A percentile compares a stretch with the other conserved stretches of the same genome.
Conservation (phyloP, 805 yeast genomes). For the Saturnispora hagleri region DNA sequence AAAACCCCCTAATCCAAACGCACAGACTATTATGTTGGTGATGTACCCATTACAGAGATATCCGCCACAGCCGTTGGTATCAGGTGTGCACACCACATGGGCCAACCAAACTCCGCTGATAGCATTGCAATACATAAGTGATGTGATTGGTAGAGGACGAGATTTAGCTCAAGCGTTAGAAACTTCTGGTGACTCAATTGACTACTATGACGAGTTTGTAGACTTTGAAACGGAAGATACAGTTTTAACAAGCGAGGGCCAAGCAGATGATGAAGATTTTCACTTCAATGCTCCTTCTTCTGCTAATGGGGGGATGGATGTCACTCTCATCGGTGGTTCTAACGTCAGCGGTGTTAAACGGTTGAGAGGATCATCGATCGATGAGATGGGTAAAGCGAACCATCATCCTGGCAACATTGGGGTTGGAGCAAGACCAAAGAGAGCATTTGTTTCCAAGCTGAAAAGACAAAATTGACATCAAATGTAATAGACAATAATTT, state of each 20-base stretch:
- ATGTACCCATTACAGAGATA: slow-evolving; percentile 16
- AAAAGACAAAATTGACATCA: not conserved
- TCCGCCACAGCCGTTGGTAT: slow-evolving; percentile 13
- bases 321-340: slow-evolving; percentile 20
- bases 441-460: not conserved
- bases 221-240: not conserved
- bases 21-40: not conserved
- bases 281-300: slow-evolving; percentile 11
- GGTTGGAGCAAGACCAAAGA: slow-evolving; percentile 2
- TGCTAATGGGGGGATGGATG: slow-evolving; percentile 21
- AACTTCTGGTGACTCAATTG: not conserved
- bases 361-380: slow-evolving; percentile 12
- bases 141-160: slow-evolving; percentile 17
- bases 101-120: slow-evolving; percentile 10
- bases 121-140: slow-evolving; percentile 17
- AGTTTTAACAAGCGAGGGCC: slow-evolving; percentile 19
- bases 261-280: slow-evolving; percentile 22
- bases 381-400: not conserved
- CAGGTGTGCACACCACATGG: slow-evolving; percentile 17
- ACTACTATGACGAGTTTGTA: not conserved
- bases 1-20: not conserved
- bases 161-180: slow-evolving; percentile 6
- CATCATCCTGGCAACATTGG: slow-evolving; percentile 1
- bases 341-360: slow-evolving; percentile 18
- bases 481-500: not conserved